Base-by-base conservation (phyloP, 2,329 filamentous ascomycete species). In the Fusarium robinianum region DNA sequence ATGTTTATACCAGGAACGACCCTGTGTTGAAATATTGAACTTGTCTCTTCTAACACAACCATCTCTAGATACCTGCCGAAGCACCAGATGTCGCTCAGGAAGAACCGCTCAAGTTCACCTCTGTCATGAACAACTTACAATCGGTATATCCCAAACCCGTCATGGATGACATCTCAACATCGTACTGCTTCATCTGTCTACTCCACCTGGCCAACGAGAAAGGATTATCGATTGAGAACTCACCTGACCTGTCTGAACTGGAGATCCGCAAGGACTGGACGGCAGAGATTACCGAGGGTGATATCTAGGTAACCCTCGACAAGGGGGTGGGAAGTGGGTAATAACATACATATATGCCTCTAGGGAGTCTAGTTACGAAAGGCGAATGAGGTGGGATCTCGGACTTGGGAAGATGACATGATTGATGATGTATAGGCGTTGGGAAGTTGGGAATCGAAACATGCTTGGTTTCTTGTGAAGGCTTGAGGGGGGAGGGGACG, bases 141-240 rank as follows among this genome's bases (percentile, higher is more conserved):
- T 71, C 77, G 5, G 90, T 96, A 6, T 99, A 99, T 63, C 85
- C 90, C 8, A 87, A 88, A 67, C 79, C 88, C 57, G 82, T 84
- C 48, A 88, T 99, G 83, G 84, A 87, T 49, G 94, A 99, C 68
- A 97, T 99, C 62, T 96, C 90, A 23, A 99, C 94, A 0, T 95
- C 81, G 52, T 86, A 74, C 70, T 95, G 94, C 67, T 99, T 97
- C 71, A 99, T 99, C 63, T 95, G 88, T 61, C 72, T 96, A 45
- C 73, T 96, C 54, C 91, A 96, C 69, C 67, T 96, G 61, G 91
- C 91, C 47, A 96, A 96, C 69, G 91, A 96, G 65, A 92, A 95
- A 72, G 91, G 91, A 0, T 74, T 96, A 25, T 77, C 87, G 16
- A 87, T 96, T 51, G 79, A 87, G 55, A 81, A 81, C 58, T 78